Base-by-base conservation (phyloP, 805 yeast genomes). In the Candida lessepsii region DNA sequence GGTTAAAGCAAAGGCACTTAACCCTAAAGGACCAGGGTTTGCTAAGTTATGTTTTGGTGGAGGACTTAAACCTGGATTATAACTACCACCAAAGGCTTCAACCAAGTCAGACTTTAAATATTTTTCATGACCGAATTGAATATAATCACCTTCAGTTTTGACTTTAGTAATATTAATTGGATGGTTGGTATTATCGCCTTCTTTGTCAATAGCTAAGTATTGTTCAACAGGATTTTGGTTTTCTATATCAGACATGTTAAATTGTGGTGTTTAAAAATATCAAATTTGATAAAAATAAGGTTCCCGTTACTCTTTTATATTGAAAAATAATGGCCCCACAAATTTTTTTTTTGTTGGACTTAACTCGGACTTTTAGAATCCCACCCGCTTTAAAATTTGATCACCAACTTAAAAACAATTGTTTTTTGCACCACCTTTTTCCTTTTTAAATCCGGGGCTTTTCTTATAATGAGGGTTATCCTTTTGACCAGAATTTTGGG, bases 1-100 rank as follows among this genome's bases (percentile, higher is more conserved):
- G 16, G 85, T 78, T 49, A 80, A 63, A 11, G 87, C 86, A 61
- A 83, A 83, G 18, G 83, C 86, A 20, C 80, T 75, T 43, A 84
- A 65, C 11, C 90, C 91, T 46, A 83, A 64, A 16, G 90, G 90
- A 34, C 84, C 85, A 18, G 91, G 90, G 52, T 83, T 83, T 42
- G 83, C 90, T 64, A 65, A 57, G 45, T 61, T 47, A 46, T 63
- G 56, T 41, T 64, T 62, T 16, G 72, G 70, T 11, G 73, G 69
- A 18, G 74, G 74, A 14, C 69, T 49, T 48, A 65, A 61, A 41
- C 73, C 91, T 17, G 93, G 87, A 49, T 81, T 80, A 57, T 85
- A 65, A 14, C 84, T 73, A 81, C 96, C 96, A 60, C 95, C 96
- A 48, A 84, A 84, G 2, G 91, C 91, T 18, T 61, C 61, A 38